Conservation (phyloP, 2,329 filamentous ascomycete species). For the Thielaviopsis populi region DNA sequence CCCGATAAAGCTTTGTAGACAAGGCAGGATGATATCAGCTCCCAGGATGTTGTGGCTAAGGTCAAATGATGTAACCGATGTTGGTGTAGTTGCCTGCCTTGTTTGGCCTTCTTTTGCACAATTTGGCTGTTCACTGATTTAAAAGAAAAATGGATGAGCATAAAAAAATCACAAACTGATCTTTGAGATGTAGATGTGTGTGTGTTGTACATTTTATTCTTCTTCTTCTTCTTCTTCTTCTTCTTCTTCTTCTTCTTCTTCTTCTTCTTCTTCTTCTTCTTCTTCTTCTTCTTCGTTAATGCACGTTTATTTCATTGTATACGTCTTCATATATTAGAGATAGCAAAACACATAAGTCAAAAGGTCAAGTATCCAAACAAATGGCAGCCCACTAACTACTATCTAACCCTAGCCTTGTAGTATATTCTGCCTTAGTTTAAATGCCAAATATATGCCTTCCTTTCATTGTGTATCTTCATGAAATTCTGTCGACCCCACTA, state of each 20-base stretch:
- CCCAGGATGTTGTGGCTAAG: not conserved
- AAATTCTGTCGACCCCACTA: not conserved
- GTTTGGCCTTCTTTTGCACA: not conserved
- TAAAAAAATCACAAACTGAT: not conserved
- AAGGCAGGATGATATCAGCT: conserved; percentile 14
- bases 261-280: not conserved
- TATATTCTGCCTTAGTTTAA: no score
- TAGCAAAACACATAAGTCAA: not conserved
- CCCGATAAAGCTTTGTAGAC: not conserved
- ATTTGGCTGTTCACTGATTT: not conserved
- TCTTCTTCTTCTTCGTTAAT: not conserved
- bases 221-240: not conserved
- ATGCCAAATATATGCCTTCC: no score
- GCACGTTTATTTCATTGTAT: not conserved
- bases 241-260: not conserved
- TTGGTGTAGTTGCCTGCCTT: not conserved
- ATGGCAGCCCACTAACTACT: no score
- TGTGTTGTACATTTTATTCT: not conserved
- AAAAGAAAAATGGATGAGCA: not conserved
- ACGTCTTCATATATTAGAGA: not conserved
- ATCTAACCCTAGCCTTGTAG: not conserved
- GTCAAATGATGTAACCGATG: conserved; percentile 8
- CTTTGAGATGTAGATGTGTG: not conserved
- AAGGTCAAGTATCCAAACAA: no score
- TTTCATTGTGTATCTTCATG: no score